These are phyloP conservation scores for Vaucheria bursata DNA, from an alignment of 352 stramenopile species.

Conservation along the genomic window DNA sequence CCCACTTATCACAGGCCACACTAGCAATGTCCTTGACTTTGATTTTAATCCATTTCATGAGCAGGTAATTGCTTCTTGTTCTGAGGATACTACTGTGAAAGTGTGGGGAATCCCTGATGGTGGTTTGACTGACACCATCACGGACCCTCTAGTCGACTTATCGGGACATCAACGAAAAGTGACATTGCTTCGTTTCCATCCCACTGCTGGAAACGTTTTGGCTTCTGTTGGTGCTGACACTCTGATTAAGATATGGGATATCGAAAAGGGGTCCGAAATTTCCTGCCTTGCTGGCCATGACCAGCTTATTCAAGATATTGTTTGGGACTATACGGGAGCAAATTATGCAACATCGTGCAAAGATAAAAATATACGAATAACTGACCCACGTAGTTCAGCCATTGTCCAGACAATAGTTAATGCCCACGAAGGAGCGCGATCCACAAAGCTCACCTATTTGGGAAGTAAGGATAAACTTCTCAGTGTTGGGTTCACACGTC, in stretches of 20 bases:
- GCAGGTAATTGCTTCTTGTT: constrained; percentile 80
- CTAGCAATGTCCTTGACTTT: constrained; percentile 91
- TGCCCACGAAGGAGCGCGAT: constrained; percentile 94
- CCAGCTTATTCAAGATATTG: constrained; percentile 91
- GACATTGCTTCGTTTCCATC: constrained; percentile 95
- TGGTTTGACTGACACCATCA: constrained; percentile 81
- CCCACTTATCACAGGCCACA: constrained; percentile 86
- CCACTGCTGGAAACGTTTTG: constrained; percentile 91
- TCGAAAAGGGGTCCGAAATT: constrained; percentile 84
- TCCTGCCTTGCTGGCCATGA: constrained; percentile 71
- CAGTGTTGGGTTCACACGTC: constrained; percentile 90
- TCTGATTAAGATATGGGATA: constrained; percentile 96
- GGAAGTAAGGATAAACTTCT: constrained; percentile 89
- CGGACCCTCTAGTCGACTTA: constrained; percentile 90
- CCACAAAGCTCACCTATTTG: constrained; percentile 90
- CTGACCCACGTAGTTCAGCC: constrained; percentile 81
- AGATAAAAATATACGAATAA: constrained; percentile 93
- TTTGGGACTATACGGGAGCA: constrained; percentile 92
- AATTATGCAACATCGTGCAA: constrained; percentile 90
- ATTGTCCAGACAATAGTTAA: constrained; percentile 54
- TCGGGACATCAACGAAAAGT: constrained; percentile 80
- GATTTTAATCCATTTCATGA: constrained; percentile 98
- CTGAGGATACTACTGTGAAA: constrained; percentile 95
- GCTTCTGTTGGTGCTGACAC: constrained; percentile 70
- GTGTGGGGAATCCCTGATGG: constrained; percentile 89